These are phyloP conservation scores for Sedum album DNA, from an alignment of 164 flowering plant species.

Conservation along the genomic window DNA sequence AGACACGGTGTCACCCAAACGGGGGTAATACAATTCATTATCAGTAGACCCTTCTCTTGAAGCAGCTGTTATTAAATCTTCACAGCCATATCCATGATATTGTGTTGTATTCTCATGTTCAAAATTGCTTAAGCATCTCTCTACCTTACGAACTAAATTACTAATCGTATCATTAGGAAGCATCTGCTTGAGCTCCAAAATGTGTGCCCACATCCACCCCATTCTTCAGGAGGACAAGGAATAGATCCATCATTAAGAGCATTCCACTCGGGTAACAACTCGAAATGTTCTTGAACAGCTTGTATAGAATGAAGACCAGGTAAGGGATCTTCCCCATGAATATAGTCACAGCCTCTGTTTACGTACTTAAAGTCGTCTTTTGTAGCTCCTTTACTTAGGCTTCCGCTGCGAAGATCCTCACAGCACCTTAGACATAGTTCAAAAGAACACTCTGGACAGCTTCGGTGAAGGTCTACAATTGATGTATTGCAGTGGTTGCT, in stretches of 20 bases:
- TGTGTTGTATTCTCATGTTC: slow-evolving; percentile 1
- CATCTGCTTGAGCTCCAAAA: slow-evolving; percentile 60
- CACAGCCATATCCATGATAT: slow-evolving; percentile 7
- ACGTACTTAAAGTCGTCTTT: slow-evolving; percentile 28
- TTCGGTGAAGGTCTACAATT: slow-evolving; percentile 68
- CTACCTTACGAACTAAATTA: slow-evolving; percentile 33
- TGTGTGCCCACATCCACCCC: slow-evolving; percentile 65
- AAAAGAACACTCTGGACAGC: slow-evolving; percentile 66
- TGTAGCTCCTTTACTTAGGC: slow-evolving; percentile 24
- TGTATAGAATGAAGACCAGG: slow-evolving; percentile 15
- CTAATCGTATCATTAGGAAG: slow-evolving; percentile 45
- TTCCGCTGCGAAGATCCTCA: slow-evolving; percentile 43
- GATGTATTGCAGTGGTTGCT: slow-evolving; percentile 85
- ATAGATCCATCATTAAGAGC: slow-evolving; percentile 34
- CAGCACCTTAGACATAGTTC: slow-evolving; percentile 81
- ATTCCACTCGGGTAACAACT: slow-evolving; percentile 28
- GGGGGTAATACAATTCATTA: slow-evolving; percentile 57
- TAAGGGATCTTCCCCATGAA: slow-evolving; percentile 58
- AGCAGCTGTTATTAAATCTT: slow-evolving; percentile 34
- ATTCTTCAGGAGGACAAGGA: slow-evolving; percentile 53
- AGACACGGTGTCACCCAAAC: slow-evolving; percentile 22
- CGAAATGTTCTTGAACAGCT: slow-evolving; percentile 7
- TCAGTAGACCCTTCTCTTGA: slow-evolving; percentile 39
- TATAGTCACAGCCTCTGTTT: slow-evolving; percentile 44
- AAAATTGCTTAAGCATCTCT: slow-evolving; percentile 13